Evolutionary conservation across 108 stramenopile genomes (phyloP), one percentile per base, ranked within the genome.

Genomic region (Poteriospumella lacustris): DNA sequence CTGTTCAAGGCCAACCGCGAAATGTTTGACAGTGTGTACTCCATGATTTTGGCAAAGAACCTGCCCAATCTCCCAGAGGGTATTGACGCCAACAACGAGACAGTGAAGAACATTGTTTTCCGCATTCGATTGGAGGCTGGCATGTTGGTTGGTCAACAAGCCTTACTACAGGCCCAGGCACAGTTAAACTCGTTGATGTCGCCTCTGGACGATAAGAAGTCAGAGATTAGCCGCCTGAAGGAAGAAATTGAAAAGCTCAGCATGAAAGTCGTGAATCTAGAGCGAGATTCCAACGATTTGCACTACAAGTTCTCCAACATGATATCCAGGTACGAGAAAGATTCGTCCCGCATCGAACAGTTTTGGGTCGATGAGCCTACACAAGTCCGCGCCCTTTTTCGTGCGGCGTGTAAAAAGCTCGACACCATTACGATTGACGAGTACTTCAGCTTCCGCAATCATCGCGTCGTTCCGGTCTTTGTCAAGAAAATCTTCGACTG

Each of bases 11-110:
- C 77, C n/a, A 60, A 82, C 43, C 73, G 78, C 26, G 33, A 84
- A 29, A 77, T 75, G 72, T 84, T 75, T 69, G 83, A 84, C 47
- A 68, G 81, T 1, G 80, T 84, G 70, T 84, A 84, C 59, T 80
- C 83, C 41, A 84, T 84, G 83, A n/a, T 84, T 15, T 39, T 82
- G 28, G 79, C 83, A 40, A 82, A 79, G 39, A 68, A 81, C 26
- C 81, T 84, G 36, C 83, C 83, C 26, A 42, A 79, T 34, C 70
- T 80, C 12, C 83, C 83, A 39, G 62, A 62, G 24, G 83, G 83
- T 1, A 81, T 84, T 0, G 81, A 84, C 31, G 73, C 77, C 12
- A 79, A 79, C 42, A 75, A 84, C 73, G 5, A 19, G 31, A 26
- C 28, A 33, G 60, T 64, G 60, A 64, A 64, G 31, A 64, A 64